These are phyloP conservation scores for Graphilbum ipis-grandicollis DNA, from an alignment of 2,329 filamentous ascomycete species.

Conservation along the genomic window DNA sequence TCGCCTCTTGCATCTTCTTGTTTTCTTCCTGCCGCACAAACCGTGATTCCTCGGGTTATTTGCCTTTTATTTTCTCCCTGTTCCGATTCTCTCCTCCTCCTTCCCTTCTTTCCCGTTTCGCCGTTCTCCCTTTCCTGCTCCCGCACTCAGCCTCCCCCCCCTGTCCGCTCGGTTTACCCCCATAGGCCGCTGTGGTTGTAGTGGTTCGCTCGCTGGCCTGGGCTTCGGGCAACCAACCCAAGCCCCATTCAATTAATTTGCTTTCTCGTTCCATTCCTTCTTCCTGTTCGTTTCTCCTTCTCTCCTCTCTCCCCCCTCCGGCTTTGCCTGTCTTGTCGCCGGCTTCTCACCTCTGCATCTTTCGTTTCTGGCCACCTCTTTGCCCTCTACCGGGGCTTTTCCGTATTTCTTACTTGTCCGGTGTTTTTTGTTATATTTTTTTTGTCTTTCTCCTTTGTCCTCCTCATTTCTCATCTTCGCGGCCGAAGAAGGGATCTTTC, in stretches of 20 bases:
- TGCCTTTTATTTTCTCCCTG: background rate
- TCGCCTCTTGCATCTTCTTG: constrained; percentile 3
- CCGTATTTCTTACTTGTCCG: background rate
- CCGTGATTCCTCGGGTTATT: background rate
- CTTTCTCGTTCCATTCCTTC: background rate
- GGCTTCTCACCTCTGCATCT: background rate
- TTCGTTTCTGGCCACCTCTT: background rate
- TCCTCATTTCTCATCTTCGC: too few species aligned
- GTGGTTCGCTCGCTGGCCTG: background rate
- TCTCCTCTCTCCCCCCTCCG: background rate
- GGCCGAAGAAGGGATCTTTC: too few species aligned
- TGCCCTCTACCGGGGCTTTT: background rate
- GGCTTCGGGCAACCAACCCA: background rate
- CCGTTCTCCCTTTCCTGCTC: too few species aligned
- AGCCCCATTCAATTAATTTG: background rate
- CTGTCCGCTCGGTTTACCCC: background rate
- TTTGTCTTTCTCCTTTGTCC: too few species aligned
- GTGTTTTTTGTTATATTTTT: too few species aligned
- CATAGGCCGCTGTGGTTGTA: background rate
- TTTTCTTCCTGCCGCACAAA: background rate
- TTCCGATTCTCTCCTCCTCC: background rate
- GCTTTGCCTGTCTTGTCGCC: background rate
- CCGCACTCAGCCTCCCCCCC: background rate
- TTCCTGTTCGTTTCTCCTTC: background rate
- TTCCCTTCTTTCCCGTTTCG: background rate